Conservation (phyloP, 2,329 filamentous ascomycete species). For the Sclerotinia glacialis region DNA sequence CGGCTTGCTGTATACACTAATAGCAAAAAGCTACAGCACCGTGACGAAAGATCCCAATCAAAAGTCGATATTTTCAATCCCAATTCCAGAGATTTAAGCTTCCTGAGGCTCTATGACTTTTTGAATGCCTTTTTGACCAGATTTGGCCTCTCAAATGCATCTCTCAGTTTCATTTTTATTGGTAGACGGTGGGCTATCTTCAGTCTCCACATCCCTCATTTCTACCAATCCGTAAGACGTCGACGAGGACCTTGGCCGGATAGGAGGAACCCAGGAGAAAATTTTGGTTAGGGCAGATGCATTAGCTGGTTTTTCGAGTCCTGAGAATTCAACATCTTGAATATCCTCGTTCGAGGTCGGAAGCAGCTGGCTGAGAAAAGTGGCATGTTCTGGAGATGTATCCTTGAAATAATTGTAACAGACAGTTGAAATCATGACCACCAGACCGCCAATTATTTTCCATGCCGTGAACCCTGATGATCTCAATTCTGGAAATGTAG, state of each 20-base stretch:
- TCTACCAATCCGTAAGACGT: background rate
- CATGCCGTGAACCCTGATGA: conserved; percentile 24
- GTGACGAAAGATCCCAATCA: no score
- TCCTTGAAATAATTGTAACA: conserved; percentile 31
- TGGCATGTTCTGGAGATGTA: background rate
- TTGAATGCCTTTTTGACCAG: background rate
- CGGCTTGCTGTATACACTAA: background rate
- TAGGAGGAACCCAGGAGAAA: background rate
- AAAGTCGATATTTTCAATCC: background rate
- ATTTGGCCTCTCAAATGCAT: no score
- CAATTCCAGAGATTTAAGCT: background rate
- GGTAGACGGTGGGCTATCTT: background rate
- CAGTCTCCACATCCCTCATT: background rate
- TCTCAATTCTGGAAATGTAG: conserved; percentile 27
- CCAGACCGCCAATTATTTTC: conserved; percentile 28
- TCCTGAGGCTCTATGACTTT: background rate
- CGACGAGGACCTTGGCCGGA: background rate
- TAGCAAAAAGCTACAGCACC: background rate
- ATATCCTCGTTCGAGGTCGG: background rate
- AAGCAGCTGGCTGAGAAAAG: background rate
- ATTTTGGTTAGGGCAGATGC: background rate
- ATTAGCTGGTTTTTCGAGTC: background rate
- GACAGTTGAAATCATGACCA: conserved; percentile 27
- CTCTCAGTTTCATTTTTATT: background rate
- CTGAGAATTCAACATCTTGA: background rate